Evolutionary conservation across 345 rosid species (phyloP), one percentile per base, ranked within the genome.

Genomic region (Aquilaria malaccensis): DNA sequence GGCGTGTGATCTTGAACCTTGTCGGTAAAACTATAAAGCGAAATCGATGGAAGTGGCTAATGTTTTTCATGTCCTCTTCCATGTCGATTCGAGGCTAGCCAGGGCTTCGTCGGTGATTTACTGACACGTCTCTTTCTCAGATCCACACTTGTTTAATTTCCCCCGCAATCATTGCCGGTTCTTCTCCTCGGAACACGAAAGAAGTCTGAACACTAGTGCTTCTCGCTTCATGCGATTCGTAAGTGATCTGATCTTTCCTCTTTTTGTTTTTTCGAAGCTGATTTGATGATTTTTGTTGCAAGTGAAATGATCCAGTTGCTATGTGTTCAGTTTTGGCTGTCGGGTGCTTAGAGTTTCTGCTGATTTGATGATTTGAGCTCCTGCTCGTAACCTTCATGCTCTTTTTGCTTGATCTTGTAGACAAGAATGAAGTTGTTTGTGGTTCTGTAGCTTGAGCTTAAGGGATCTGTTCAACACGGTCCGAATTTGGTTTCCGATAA

Each of bases 171-270:
- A 4, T 64, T 14, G 9, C 22, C 9, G 13, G 13, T 51, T 58
- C 29, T 52, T 15, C 11, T 55, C n/a, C 61, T 29, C 30, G 30
- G 51, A 15, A 46, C 43, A 37, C 43, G 43, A 37, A 37, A 9
- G 43, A 37, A 37, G 43, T 55, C 54, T 30, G 41, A 53, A 33
- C 55, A 37, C 15, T 47, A 13, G 54, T 61, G 57, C 47, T 14
- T 46, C 55, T 29, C 43, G 22, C 51, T 60, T 67, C 47, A 60
- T 67, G 60, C 70, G 41, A 67, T 60, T 53, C 64, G 70, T 67
- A 60, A 53, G 47, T 50, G 4, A 3, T 52, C 70, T 45, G 70
- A 52, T 41, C 6, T 45, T 29, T 32, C 30, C 32, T 59, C 13
- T 45, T 29, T 22, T 33, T 45, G 22, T 4, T 6, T 15, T 22